Percentiles rank a stretch among this genome's conserved stretches.
Conservation (phyloP, 306 rosid species). For the Senna siamea region DNA sequence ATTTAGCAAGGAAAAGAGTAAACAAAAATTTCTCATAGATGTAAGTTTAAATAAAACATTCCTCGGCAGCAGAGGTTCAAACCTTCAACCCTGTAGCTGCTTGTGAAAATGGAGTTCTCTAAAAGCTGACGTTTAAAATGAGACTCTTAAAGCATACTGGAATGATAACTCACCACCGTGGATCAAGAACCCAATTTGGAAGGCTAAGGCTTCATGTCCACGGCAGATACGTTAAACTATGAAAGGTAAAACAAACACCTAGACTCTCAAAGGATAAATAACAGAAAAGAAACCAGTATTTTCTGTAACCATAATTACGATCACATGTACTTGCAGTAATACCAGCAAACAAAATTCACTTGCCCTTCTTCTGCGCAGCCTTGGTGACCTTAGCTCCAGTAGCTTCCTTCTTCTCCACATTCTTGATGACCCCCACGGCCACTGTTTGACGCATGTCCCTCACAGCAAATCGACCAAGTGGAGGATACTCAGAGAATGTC, state of each 20-base stretch:
- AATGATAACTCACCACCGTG: constrained; percentile 26
- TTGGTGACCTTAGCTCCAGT: constrained; percentile 50
- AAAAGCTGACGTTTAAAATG: not conserved
- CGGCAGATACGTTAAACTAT: not conserved
- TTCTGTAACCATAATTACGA: not conserved
- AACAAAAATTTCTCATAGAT: constrained; percentile 18
- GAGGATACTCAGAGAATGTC: constrained; percentile 51
- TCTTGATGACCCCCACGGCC: constrained; percentile 48
- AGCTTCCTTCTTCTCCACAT: constrained; percentile 50
- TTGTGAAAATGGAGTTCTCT: constrained; percentile 6
- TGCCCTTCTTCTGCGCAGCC: constrained; percentile 49
- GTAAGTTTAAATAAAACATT: not conserved
- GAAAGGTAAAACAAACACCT: not conserved
- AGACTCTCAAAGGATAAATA: not conserved
- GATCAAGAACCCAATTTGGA: constrained; percentile 34
- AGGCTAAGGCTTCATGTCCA: too few species aligned
- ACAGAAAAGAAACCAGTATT: not conserved
- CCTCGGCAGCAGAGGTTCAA: constrained; percentile 20
- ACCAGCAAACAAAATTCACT: constrained; percentile 19
- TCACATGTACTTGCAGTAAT: not conserved
- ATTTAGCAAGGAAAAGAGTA: too few species aligned
- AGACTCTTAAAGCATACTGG: not conserved
- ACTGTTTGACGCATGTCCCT: constrained; percentile 62
- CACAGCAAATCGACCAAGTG: constrained; percentile 64
- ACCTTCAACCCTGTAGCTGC: not conserved